phyloP scores from a whole-genome alignment of 192 early-diverging fungal species.

The Rhizoclosmatium sp. region DNA sequence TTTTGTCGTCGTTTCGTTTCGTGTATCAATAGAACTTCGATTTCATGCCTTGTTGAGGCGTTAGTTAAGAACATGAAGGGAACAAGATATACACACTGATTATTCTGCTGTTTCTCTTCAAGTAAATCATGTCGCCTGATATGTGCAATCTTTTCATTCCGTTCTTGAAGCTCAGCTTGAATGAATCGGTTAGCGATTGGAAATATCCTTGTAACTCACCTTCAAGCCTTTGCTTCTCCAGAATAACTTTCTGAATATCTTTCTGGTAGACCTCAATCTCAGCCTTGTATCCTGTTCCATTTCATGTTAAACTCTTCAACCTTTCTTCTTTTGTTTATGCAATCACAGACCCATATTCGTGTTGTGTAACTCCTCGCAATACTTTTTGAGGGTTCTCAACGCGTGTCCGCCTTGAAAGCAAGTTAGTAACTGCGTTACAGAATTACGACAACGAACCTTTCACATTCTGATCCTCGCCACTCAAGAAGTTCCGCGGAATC shows the following conservation, averaged over 20 bases:
- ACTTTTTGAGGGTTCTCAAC: constrained; percentile 55
- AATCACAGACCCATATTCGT: constrained; percentile 37
- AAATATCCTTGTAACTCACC: background rate
- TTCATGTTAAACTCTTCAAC: background rate
- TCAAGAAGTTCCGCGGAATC: background rate
- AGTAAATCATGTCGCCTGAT: constrained; percentile 38
- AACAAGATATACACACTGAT: constrained; percentile 38
- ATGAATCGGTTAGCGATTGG: background rate
- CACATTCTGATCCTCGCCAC: constrained; percentile 36
- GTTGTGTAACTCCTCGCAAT: constrained; percentile 53
- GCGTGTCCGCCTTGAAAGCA: constrained; percentile 53
- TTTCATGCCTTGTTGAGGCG: constrained; percentile 49
- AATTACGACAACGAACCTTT: constrained; percentile 15
- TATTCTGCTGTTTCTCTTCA: constrained; percentile 29
- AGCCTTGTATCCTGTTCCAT: constrained; percentile 41
- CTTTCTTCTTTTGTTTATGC: background rate
- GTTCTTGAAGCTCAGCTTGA: constrained; percentile 49
- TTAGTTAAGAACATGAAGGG: background rate
- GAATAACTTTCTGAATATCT: constrained; percentile 18
- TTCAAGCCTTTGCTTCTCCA: constrained; percentile 24
- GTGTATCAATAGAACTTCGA: constrained; percentile 48
- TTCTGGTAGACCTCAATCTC: constrained; percentile 32
- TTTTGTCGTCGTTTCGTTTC: constrained; percentile 49
- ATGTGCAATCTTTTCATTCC: constrained; percentile 54
- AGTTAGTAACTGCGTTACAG: background rate